Conservation (phyloP, 2,329 filamentous ascomycete genomes). For the Paraphaeosphaeria minitans region DNA sequence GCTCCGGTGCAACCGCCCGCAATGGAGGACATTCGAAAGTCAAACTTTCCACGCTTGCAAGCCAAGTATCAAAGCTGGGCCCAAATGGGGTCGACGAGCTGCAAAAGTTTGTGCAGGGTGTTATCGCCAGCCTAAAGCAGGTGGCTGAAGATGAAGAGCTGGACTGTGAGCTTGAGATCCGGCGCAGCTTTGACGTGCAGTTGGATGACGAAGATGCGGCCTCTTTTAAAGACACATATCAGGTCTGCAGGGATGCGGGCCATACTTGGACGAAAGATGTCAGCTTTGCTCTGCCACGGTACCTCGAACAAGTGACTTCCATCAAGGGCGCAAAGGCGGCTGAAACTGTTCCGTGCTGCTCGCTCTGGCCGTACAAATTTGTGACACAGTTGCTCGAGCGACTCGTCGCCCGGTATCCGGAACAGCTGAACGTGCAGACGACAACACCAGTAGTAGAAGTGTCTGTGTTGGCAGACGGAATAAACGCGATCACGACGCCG, state of each 20-base stretch:
- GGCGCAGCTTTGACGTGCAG: slow-evolving; percentile 29
- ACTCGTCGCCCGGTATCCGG: slow-evolving; percentile 19
- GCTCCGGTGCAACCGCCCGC: slow-evolving; percentile 31
- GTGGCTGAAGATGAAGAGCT: slow-evolving; percentile 23
- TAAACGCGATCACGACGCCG: slow-evolving; percentile 22
- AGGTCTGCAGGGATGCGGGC: slow-evolving; percentile 13
- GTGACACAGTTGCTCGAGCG: slow-evolving; percentile 27
- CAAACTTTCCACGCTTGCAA: slow-evolving; percentile 49
- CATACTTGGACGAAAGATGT: slow-evolving; percentile 25
- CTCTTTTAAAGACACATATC: slow-evolving; percentile 15
- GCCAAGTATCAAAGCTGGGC: slow-evolving; percentile 12
- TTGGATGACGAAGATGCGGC: slow-evolving; percentile 13
- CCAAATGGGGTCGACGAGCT: slow-evolving; percentile 16
- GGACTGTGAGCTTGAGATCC: slow-evolving; percentile 33
- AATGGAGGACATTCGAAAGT: slow-evolving; percentile 52
- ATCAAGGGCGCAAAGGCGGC: slow-evolving; percentile 27
- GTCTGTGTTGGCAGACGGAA: slow-evolving; percentile 6
- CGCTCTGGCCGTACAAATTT: slow-evolving; percentile 38
- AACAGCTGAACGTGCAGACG: slow-evolving; percentile 31
- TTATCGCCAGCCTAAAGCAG: slow-evolving; percentile 19
- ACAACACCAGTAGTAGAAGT: slow-evolving; percentile 23
- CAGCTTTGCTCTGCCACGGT: slow-evolving; percentile 13
- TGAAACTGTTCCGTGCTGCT: slow-evolving; percentile 22
- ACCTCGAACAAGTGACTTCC: slow-evolving; percentile 23
- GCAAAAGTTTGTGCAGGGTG: slow-evolving; percentile 21